These are phyloP conservation scores for Cadophora luteo-olivacea DNA, from an alignment of 2,329 filamentous ascomycete species.

Conservation along the genomic window DNA sequence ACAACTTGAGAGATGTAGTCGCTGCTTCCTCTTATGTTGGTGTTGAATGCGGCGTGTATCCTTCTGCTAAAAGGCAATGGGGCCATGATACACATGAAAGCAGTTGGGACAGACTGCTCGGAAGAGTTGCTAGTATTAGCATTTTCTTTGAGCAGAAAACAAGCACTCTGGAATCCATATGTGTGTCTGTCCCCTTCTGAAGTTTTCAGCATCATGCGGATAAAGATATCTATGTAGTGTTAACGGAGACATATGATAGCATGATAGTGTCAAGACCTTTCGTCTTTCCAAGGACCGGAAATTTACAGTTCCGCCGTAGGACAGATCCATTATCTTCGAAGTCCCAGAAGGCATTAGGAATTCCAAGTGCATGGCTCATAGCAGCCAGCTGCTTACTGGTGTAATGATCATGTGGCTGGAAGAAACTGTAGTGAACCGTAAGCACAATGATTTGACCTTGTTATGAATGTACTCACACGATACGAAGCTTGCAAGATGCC, in stretches of 20 bases:
- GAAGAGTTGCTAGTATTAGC: not conserved
- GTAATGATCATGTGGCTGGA: not conserved
- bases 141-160: not conserved
- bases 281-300: not conserved
- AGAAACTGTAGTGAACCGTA: not conserved
- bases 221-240: conserved; percentile 1
- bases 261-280: not conserved
- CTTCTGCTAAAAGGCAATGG: not conserved
- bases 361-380: not conserved
- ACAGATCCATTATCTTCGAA: not conserved
- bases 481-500: not conserved
- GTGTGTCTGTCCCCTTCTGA: not conserved
- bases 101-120: not conserved
- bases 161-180: not conserved
- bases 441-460: not conserved
- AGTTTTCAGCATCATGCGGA: not conserved
- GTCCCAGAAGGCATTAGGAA: not conserved
- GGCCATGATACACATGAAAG: not conserved
- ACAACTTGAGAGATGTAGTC: not conserved
- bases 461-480: not conserved
- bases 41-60: not conserved
- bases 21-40: not conserved
- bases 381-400: not conserved
- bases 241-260: not conserved
- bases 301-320: not conserved